Conservation (phyloP, 768 basidiomycete genomes). For the Rhodotorula babjevae region DNA sequence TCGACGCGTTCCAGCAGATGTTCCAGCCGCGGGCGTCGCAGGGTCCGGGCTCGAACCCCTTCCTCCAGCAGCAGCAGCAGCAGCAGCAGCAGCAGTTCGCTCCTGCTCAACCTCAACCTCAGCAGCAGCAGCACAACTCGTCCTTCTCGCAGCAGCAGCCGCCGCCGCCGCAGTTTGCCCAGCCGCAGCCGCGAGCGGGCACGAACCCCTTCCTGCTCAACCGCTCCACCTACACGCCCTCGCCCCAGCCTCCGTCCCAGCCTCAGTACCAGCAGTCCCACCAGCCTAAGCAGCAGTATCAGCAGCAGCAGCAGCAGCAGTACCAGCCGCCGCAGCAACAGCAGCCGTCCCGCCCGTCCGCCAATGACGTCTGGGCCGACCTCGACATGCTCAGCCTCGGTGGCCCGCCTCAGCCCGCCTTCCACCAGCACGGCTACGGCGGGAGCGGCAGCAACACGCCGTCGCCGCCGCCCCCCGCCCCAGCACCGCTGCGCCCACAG, state of each 20-base stretch:
- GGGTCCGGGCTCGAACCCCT: constrained; percentile 3
- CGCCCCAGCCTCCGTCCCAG: constrained; percentile 1
- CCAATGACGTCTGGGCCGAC: constrained; percentile 30
- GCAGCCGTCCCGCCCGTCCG: too few species aligned
- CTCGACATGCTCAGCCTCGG: constrained; percentile 11
- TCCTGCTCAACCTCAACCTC: background rate
- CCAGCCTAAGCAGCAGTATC: background rate
- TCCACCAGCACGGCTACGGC: constrained; percentile 4
- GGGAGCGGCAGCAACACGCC: constrained; percentile 9
- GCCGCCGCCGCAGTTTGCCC: background rate
- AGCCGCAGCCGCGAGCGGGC: background rate
- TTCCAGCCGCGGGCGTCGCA: constrained; percentile 22
- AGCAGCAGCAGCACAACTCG: background rate
- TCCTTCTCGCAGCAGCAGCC: background rate
- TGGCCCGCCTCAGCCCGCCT: background rate
- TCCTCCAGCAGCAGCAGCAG: background rate
- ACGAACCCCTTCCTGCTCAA: background rate
- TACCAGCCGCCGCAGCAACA: background rate
- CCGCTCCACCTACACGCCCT: background rate
- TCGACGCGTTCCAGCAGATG: constrained; percentile 21
- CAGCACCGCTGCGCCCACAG: constrained; percentile 41
- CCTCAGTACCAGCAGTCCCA: constrained; percentile 5
- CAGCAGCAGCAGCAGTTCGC: background rate
- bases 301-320: background rate
- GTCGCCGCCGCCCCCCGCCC: constrained; percentile 15